Evolutionary conservation across 108 stramenopile species (phyloP), one percentile per base, ranked within the genome.

Genomic region (Fragilariopsis cylindrus): DNA sequence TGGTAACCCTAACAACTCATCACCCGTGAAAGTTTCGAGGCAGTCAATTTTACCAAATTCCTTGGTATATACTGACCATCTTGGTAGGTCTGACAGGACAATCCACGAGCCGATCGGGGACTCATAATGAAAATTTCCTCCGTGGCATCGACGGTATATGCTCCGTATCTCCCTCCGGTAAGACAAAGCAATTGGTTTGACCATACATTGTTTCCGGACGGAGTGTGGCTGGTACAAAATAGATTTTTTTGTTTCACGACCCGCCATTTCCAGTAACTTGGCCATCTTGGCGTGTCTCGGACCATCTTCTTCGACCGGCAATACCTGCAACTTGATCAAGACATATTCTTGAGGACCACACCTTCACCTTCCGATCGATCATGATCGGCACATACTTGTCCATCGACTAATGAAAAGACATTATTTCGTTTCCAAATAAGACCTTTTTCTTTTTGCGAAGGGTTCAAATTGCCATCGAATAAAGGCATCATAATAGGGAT

Each of bases 141-240:
- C 9, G 92, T 96, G 39, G 91, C 87, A 75, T 89, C 84, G 71
- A 96, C 75, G 77, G 91, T 85, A 81, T 95, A 99, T 18, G 97
- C 97, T 57, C 99, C 99, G 81, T 99, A 99, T 96, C 96, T 63
- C 98, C 98, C 41, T 86, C 84, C 40, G 99, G 99, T 48, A 98
- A 86, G 43, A 98, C 96, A 76, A 96, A 99, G 94, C 97, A 98
- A 80, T 99, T 99, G 55, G 99, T 99, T 84, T 99, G 99, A 7
- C 99, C 99, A 74, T 98, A 98, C 99, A 99, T 99, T 12, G 99
- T 99, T 85, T 99, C 99, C 5, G 99, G 99, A 39, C 99, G 90
- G 50, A 99, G 88, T 21, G 99, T 99, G 9, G 99, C 99, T 11
- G 99, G 97, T 2, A 96, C 99, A 53, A 99, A 76, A 79, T 87